Evolutionary conservation across 225 moss, liverwort and hornwort species (phyloP).

Genomic region (Takakia lepidozioides): DNA sequence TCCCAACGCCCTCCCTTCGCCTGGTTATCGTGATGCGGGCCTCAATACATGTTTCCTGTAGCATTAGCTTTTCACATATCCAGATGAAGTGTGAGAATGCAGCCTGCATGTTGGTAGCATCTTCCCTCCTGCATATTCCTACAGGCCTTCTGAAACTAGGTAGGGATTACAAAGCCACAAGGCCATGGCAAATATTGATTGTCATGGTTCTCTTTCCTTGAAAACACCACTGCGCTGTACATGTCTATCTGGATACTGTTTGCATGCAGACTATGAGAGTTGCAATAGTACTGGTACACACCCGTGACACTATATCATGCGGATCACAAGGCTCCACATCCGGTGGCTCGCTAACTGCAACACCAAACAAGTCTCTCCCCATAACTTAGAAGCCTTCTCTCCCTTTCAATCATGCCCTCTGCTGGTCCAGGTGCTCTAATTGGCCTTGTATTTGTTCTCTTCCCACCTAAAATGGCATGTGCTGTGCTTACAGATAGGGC

Average conservation of each 20-base stretch:
- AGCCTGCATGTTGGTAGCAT: too few relatives aligned
- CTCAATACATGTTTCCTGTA: slow-evolving; percentile 46
- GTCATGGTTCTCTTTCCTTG: too few relatives aligned
- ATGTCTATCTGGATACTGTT: too few relatives aligned
- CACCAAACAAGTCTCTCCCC: slow-evolving; percentile 44
- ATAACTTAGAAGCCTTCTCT: slow-evolving; percentile 42
- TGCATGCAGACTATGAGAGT: too few relatives aligned
- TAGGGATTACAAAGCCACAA: too few relatives aligned
- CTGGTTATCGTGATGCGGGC: slow-evolving; percentile 10
- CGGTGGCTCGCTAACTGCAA: slow-evolving; percentile 43
- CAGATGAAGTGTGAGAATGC: not conserved
- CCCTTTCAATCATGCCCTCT: slow-evolving; percentile 46
- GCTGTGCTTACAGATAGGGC: not conserved
- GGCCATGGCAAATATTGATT: too few relatives aligned
- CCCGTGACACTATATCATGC: slow-evolving; percentile 46
- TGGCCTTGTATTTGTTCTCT: slow-evolving; percentile 7
- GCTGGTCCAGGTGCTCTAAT: slow-evolving; percentile 7
- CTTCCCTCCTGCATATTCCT: too few relatives aligned
- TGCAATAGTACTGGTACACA: too few relatives aligned
- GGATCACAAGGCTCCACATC: slow-evolving; percentile 38
- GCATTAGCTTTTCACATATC: slow-evolving; percentile 31
- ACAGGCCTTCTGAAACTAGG: too few relatives aligned
- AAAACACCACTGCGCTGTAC: too few relatives aligned
- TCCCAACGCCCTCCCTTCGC: slow-evolving; percentile 11
- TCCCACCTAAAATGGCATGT: slow-evolving; percentile 7